These are phyloP conservation scores for Oenanthe sinensis DNA, from an alignment of 129 eudicot genomes.

Conservation along the genomic window DNA sequence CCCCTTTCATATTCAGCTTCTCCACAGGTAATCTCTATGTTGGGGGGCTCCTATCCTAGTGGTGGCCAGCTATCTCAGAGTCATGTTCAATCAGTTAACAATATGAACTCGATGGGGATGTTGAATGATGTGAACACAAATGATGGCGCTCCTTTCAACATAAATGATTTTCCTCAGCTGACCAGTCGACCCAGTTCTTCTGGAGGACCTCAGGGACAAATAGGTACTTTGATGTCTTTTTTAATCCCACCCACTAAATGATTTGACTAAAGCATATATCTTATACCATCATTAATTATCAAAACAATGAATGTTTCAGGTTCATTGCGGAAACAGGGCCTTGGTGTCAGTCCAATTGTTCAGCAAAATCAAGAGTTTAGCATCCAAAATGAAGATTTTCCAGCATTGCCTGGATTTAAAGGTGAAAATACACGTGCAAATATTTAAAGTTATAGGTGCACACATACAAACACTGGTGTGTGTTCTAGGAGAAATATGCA, in stretches of 20 bases:
- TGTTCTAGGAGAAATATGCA: background rate
- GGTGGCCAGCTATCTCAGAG: slow-evolving; percentile 78
- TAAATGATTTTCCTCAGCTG: slow-evolving; percentile 90
- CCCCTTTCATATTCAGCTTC: slow-evolving; percentile 53
- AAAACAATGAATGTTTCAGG: slow-evolving; percentile 31
- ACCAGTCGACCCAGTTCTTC: slow-evolving; percentile 88
- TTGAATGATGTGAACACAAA: slow-evolving; percentile 68
- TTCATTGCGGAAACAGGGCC: slow-evolving; percentile 88
- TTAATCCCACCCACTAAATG: background rate
- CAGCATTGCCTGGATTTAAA: slow-evolving; percentile 92
- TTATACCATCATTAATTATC: background rate
- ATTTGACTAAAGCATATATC: background rate
- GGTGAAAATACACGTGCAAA: slow-evolving; percentile 29
- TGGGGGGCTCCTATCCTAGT: slow-evolving; percentile 82
- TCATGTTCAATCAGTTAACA: slow-evolving; percentile 57
- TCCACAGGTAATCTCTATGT: slow-evolving; percentile 87
- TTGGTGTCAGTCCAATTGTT: slow-evolving; percentile 79
- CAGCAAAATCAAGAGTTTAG: slow-evolving; percentile 98
- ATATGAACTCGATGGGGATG: slow-evolving; percentile 70
- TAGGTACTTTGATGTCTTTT: slow-evolving; percentile 35
- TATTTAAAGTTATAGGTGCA: background rate
- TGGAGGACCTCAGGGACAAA: slow-evolving; percentile 95
- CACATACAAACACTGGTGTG: background rate
- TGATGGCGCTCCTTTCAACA: slow-evolving; percentile 78
- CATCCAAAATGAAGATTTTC: slow-evolving; percentile 98